Percentiles rank a stretch among this genome's conserved stretches.
Evolutionary conservation across 2,329 filamentous ascomycete genomes (phyloP).

Genomic region (Aspergillus quadrilineatus): DNA sequence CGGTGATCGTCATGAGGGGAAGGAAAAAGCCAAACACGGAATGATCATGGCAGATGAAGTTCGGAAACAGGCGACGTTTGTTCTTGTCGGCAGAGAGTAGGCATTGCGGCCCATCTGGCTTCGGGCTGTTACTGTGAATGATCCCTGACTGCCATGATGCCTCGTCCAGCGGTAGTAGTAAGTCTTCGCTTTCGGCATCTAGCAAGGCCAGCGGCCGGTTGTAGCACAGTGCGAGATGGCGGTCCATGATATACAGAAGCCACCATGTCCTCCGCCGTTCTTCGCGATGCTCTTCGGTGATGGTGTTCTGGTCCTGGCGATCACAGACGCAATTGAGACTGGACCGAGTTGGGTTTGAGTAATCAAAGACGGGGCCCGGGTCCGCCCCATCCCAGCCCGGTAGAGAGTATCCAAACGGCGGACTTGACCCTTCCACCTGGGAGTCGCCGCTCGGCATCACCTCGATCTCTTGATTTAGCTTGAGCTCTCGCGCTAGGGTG

Average conservation of each 20-base stretch:
- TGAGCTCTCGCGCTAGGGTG: constrained; percentile 83
- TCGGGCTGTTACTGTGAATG: constrained; percentile 58
- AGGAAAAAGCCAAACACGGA: constrained; percentile 90
- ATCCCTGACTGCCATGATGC: constrained; percentile 81
- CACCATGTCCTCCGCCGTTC: constrained; percentile 90
- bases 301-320: constrained; percentile 30
- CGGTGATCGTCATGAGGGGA: constrained; percentile 90
- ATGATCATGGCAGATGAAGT: constrained; percentile 81
- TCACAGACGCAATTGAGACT: constrained; percentile 40
- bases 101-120: constrained; percentile 38
- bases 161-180: constrained; percentile 85
- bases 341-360: constrained; percentile 36
- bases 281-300: constrained; percentile 80
- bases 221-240: constrained; percentile 87
- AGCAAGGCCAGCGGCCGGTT: constrained; percentile 84
- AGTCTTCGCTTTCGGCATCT: constrained; percentile 80
- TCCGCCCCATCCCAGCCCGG: constrained; percentile 48
- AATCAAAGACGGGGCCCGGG: constrained; percentile 49
- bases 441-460: constrained; percentile 32
- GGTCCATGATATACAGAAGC: constrained; percentile 87
- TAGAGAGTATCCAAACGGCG: constrained; percentile 33
- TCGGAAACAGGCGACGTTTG: constrained; percentile 65
- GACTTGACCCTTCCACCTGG: constrained; percentile 33
- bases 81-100: constrained; percentile 34
- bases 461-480: constrained; percentile 75